Percentiles rank a stretch among this genome's conserved stretches.
phyloP scores from a whole-genome alignment of 2,329 filamentous ascomycete species.

The Pyrenophora tritici-repentis region DNA sequence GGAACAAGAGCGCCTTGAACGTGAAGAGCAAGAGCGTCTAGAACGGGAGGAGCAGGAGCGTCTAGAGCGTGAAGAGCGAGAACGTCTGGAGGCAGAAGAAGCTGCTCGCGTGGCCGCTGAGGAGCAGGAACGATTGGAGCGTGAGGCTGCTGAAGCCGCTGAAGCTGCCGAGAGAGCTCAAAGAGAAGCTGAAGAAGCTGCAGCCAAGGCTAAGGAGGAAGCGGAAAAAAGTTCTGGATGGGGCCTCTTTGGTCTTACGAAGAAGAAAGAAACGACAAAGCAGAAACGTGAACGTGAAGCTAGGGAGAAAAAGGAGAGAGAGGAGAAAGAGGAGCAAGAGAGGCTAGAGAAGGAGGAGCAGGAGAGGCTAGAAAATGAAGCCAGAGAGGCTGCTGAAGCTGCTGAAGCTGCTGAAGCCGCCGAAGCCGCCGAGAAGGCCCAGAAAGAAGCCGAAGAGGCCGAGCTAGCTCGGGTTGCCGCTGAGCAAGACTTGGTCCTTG shows the following conservation, averaged over 20 bases:
- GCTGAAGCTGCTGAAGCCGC: slow-evolving; percentile 22
- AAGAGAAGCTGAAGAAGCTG: slow-evolving; percentile 24
- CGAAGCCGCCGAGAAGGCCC: slow-evolving; percentile 32
- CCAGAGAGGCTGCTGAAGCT: slow-evolving; percentile 36
- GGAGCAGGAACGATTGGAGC: not conserved
- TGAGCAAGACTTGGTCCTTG: slow-evolving; percentile 32
- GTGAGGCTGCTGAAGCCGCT: not conserved
- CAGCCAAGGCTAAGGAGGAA: slow-evolving; percentile 22
- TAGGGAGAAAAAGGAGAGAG: slow-evolving; percentile 28
- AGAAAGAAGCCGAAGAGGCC: slow-evolving; percentile 19
- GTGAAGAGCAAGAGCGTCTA: slow-evolving; percentile 35
- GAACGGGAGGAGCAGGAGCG: slow-evolving; percentile 46
- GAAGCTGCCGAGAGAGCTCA: slow-evolving; percentile 16
- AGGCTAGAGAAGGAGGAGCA: slow-evolving; percentile 38
- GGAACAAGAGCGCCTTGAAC: slow-evolving; percentile 33
- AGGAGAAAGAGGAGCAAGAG: slow-evolving; percentile 32
- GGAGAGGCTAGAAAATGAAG: slow-evolving; percentile 34
- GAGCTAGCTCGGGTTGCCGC: slow-evolving; percentile 45
- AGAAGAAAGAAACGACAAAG: slow-evolving; percentile 46
- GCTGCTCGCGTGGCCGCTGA: slow-evolving; percentile 9
- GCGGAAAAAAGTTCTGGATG: slow-evolving; percentile 34
- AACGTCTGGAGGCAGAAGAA: slow-evolving; percentile 30
- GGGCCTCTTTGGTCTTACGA: slow-evolving; percentile 22
- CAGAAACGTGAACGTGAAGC: slow-evolving; percentile 37
- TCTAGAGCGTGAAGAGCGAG: slow-evolving; percentile 36